phyloP scores from a whole-genome alignment of 768 basidiomycete genomes.

The Amanita polypyramis region DNA sequence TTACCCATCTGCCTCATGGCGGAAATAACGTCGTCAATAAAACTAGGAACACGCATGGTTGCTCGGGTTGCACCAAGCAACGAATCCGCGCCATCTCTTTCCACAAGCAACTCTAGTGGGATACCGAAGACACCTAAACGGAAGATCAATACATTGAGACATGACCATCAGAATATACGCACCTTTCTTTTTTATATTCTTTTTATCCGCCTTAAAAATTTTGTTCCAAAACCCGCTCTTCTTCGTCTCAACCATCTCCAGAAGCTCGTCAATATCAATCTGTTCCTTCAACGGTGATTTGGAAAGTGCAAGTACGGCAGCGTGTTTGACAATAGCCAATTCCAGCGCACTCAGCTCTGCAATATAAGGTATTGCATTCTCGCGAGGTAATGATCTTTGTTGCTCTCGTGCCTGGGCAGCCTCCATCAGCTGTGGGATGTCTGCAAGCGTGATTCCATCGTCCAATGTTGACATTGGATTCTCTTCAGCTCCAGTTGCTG shows the following conservation, averaged over 20 bases:
- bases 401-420: constrained; percentile 86
- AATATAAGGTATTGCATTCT: constrained; percentile 72
- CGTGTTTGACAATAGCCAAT: constrained; percentile 85
- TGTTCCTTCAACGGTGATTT: constrained; percentile 72
- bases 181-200: constrained; percentile 86
- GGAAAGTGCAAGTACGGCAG: constrained; percentile 71
- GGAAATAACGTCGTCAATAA: constrained; percentile 96
- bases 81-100: constrained; percentile 93
- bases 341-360: constrained; percentile 80
- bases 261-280: constrained; percentile 84
- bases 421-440: constrained; percentile 89
- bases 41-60: constrained; percentile 85
- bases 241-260: constrained; percentile 88
- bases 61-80: constrained; percentile 80
- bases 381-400: constrained; percentile 70
- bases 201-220: constrained; percentile 90
- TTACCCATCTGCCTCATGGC: constrained; percentile 99
- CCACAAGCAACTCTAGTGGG: constrained; percentile 86
- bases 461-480: constrained; percentile 33
- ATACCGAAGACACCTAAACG: constrained; percentile 81
- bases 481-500: constrained; percentile 41
- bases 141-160: constrained; percentile 9
- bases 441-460: constrained; percentile 86
- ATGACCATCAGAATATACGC: constrained; percentile 13
- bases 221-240: constrained; percentile 96